Evolutionary conservation across 371 early-diverging fungal genomes (phyloP).

Genomic region (Umbelopsis sp.): DNA sequence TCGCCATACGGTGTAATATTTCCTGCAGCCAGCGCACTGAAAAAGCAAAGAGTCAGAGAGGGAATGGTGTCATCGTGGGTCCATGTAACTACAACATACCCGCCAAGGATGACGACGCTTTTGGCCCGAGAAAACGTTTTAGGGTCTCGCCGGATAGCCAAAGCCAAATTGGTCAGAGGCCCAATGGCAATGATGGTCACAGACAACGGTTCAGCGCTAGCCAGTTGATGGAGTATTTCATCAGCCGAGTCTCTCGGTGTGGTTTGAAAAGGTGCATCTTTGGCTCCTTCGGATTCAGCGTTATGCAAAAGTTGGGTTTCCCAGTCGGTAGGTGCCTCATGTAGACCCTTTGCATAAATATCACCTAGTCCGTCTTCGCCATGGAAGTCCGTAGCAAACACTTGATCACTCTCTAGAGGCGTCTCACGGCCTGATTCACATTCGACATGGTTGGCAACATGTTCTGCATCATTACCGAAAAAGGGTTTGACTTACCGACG

Average conservation of each 20-base stretch:
- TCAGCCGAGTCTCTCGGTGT: slow-evolving; percentile 46
- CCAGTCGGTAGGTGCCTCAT: slow-evolving; percentile 47
- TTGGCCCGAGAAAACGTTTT: slow-evolving; percentile 51
- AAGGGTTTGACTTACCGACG: slow-evolving; percentile 37
- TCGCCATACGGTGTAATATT: slow-evolving; percentile 58
- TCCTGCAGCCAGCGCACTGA: slow-evolving; percentile 38
- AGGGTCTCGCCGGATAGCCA: slow-evolving; percentile 54
- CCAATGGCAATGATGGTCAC: slow-evolving; percentile 57
- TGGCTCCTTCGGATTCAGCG: slow-evolving; percentile 24
- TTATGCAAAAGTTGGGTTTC: slow-evolving; percentile 29
- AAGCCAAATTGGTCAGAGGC: slow-evolving; percentile 63
- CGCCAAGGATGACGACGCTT: slow-evolving; percentile 57
- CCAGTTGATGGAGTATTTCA: slow-evolving; percentile 53
- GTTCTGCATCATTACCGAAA: neutral
- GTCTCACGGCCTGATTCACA: slow-evolving; percentile 31
- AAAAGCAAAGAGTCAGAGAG: neutral
- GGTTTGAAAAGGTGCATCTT: slow-evolving; percentile 29
- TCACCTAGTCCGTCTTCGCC: slow-evolving; percentile 56
- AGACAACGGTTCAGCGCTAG: slow-evolving; percentile 44
- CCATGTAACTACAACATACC: slow-evolving; percentile 24
- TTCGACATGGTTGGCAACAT: neutral
- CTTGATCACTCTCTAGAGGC: slow-evolving; percentile 38
- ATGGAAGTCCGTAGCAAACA: slow-evolving; percentile 51
- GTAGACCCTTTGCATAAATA: slow-evolving; percentile 41
- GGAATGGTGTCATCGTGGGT: neutral